A percentile compares a stretch with the other conserved stretches of the same genome.
phyloP scores from a whole-genome alignment of 2,329 filamentous ascomycete genomes.

The Trichophyton benhamiae region DNA sequence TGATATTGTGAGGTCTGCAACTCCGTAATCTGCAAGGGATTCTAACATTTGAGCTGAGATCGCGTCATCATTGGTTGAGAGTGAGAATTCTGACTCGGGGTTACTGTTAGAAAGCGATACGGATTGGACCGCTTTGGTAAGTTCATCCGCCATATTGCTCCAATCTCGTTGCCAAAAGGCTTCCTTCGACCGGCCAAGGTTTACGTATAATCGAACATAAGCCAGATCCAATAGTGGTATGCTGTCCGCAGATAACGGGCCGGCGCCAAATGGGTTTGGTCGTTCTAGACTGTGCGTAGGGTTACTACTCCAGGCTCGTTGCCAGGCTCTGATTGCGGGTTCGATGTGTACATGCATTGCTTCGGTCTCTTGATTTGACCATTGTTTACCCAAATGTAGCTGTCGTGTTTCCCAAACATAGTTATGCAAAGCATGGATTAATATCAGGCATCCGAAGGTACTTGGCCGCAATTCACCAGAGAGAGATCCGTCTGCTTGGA shows the following conservation, averaged over 20 bases:
- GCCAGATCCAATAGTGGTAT: conserved; percentile 85
- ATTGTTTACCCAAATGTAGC: conserved; percentile 72
- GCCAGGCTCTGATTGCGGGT: conserved; percentile 86
- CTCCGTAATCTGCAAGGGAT: conserved; percentile 27
- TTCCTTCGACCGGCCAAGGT: conserved; percentile 83
- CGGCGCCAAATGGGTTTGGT: conserved; percentile 69
- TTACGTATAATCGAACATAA: conserved; percentile 84
- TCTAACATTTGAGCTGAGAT: conserved; percentile 20
- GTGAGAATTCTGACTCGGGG: conserved; percentile 20
- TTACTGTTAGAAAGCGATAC: conserved; percentile 53
- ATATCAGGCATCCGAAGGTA: conserved; percentile 77
- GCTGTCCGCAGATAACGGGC: conserved; percentile 76
- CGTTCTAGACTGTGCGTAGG: conserved; percentile 72
- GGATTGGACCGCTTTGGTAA: conserved; percentile 65
- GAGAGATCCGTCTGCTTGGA: conserved; percentile 37
- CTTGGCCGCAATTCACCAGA: conserved; percentile 63
- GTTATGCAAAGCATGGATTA: conserved; percentile 92
- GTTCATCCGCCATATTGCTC: conserved; percentile 78
- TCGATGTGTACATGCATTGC: conserved; percentile 94
- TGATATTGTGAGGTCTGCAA: conserved; percentile 26
- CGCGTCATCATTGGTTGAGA: conserved; percentile 19
- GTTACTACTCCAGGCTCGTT: conserved; percentile 79
- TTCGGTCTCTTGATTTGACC: conserved; percentile 86
- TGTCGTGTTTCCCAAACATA: conserved; percentile 98
- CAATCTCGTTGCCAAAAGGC: conserved; percentile 91